These are phyloP conservation scores for Solanum acaule DNA, from an alignment of 257 asterid species.

Conservation along the genomic window DNA sequence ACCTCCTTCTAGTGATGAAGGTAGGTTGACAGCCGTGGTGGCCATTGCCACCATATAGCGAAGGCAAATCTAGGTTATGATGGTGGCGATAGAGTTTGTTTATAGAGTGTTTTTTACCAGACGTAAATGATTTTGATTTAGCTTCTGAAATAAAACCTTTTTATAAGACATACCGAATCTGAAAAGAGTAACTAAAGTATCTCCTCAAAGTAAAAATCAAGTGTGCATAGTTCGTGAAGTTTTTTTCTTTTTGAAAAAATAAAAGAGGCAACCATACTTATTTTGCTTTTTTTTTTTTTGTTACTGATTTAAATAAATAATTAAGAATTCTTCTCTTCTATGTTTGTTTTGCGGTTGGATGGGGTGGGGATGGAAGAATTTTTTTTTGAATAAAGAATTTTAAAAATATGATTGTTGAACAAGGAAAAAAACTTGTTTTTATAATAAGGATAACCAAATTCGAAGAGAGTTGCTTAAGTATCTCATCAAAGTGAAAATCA, in stretches of 20 bases:
- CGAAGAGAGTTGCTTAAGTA: background rate
- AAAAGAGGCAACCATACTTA: background rate
- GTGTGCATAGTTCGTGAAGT: background rate
- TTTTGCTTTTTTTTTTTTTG: background rate
- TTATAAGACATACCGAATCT: background rate
- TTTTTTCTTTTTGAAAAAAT: background rate
- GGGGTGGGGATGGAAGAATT: background rate
- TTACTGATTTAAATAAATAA: too few species aligned
- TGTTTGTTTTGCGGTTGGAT: background rate
- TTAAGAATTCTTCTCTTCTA: too few species aligned
- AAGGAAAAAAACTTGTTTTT: background rate
- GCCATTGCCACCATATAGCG: too few species aligned
- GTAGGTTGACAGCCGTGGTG: too few species aligned
- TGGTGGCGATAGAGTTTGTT: too few species aligned
- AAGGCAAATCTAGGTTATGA: too few species aligned
- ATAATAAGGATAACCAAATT: background rate
- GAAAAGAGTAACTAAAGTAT: background rate
- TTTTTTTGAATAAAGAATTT: background rate
- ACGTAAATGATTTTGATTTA: too few species aligned
- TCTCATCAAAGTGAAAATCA: too few species aligned
- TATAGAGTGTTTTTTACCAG: too few species aligned
- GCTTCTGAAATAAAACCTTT: background rate
- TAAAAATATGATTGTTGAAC: background rate
- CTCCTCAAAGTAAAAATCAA: background rate
- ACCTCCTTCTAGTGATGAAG: too few species aligned